A percentile compares a stretch with the other conserved stretches of the same genome.
Evolutionary conservation across 2,329 filamentous ascomycete genomes (phyloP).

Genomic region (Ceratocystis harringtonii): DNA sequence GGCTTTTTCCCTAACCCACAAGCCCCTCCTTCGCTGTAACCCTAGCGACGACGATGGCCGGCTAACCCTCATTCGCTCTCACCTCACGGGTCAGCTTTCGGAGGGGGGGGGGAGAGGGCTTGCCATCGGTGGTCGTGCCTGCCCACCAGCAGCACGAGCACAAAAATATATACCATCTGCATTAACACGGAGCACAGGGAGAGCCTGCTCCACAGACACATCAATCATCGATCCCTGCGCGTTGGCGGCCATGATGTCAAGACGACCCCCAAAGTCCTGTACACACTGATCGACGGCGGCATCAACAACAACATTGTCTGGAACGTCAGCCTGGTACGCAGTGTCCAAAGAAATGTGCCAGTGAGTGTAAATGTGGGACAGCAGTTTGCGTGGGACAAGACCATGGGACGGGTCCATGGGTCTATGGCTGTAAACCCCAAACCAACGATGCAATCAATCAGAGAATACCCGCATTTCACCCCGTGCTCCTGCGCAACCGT

Average conservation of each 20-base stretch:
- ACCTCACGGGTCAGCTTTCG: slow-evolving; percentile 37
- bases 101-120: slow-evolving; percentile 24
- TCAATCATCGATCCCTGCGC: slow-evolving; percentile 52
- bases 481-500: slow-evolving; percentile 26
- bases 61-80: too few species aligned
- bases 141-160: slow-evolving; percentile 51
- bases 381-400: neutral
- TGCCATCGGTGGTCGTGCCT: slow-evolving; percentile 49
- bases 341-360: slow-evolving; percentile 31
- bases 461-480: slow-evolving; percentile 44
- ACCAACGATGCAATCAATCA: too few species aligned
- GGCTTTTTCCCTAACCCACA: too few species aligned
- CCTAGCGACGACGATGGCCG: too few species aligned
- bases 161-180: slow-evolving; percentile 67
- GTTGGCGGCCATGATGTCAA: slow-evolving; percentile 44
- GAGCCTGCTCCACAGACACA: slow-evolving; percentile 47
- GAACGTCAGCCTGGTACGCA: slow-evolving; percentile 44
- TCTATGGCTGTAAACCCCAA: neutral
- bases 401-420: neutral
- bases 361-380: neutral
- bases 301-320: slow-evolving; percentile 32
- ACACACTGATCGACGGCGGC: slow-evolving; percentile 41
- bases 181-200: slow-evolving; percentile 54
- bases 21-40: too few species aligned
- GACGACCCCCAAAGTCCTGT: slow-evolving; percentile 20